A percentile compares a stretch with the other conserved stretches of the same genome.
Conservation (phyloP, 495 filamentous ascomycete genomes). For the Cercophora scortea region DNA sequence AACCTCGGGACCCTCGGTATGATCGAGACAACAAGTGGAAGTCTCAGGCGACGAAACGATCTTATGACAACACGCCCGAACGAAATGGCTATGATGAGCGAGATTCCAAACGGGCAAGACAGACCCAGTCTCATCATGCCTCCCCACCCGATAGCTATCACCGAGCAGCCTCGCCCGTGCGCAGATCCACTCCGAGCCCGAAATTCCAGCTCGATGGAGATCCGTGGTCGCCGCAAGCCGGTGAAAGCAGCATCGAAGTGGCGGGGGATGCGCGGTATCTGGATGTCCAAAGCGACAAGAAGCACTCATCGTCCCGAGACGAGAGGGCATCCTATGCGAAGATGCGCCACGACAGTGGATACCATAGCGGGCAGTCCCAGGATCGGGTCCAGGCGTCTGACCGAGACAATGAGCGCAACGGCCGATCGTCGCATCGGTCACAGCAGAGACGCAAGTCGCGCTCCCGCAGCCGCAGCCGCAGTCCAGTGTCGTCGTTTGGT, state of each 20-base stretch:
- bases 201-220: slow-evolving; percentile 7
- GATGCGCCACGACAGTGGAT: slow-evolving; percentile 24
- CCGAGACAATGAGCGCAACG: slow-evolving; percentile 5
- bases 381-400: slow-evolving; percentile 4
- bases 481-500: background rate
- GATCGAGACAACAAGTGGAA: background rate
- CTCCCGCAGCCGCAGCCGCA: slow-evolving; percentile 8
- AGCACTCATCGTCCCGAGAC: slow-evolving; percentile 6
- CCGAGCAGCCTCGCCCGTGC: slow-evolving; percentile 1
- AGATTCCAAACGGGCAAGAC: slow-evolving; percentile 11
- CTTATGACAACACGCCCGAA: slow-evolving; percentile 6
- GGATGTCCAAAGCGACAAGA: slow-evolving; percentile 3
- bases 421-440: slow-evolving; percentile 1
- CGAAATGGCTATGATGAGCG: slow-evolving; percentile 1
- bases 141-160: background rate
- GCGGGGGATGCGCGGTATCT: slow-evolving; percentile 2
- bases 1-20: slow-evolving; percentile 1
- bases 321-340: slow-evolving; percentile 8
- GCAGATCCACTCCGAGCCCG: slow-evolving; percentile 3
- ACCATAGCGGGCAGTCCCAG: slow-evolving; percentile 21
- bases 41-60: slow-evolving; percentile 11
- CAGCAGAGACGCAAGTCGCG: slow-evolving; percentile 6
- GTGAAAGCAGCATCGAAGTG: slow-evolving; percentile 7
- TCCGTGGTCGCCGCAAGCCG: slow-evolving; percentile 20
- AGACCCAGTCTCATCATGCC: background rate